Percentiles rank a stretch among this genome's conserved stretches.
Evolutionary conservation across 768 basidiomycete genomes (phyloP).

Genomic region (Amanita molliuscula): DNA sequence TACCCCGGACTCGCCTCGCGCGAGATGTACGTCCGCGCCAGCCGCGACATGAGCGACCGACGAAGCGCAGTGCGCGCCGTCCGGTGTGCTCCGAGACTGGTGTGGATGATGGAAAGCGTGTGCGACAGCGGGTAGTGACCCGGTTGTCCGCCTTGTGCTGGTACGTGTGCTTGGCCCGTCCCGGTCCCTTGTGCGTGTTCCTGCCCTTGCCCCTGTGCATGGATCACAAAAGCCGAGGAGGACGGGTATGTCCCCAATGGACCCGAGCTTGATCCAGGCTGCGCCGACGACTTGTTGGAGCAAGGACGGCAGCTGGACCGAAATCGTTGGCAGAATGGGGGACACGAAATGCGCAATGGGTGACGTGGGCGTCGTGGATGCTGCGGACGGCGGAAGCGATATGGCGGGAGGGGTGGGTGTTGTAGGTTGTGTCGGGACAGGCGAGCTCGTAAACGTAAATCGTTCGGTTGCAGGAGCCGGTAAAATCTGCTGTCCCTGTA

Average conservation of each 20-base stretch:
- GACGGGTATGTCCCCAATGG: background rate
- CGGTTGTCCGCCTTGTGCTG: too few relatives aligned
- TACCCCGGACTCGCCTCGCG: conserved; percentile 42
- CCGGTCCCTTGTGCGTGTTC: too few relatives aligned
- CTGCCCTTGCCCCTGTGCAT: background rate
- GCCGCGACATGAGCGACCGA: conserved; percentile 44
- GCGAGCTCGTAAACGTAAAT: background rate
- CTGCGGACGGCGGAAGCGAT: background rate
- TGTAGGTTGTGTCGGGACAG: background rate
- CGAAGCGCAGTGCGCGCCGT: conserved; percentile 57
- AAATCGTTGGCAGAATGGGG: background rate
- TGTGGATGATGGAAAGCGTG: conserved; percentile 14
- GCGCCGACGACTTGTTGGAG: background rate
- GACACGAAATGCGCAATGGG: background rate
- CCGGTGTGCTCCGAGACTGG: conserved; percentile 49
- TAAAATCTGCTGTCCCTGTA: background rate
- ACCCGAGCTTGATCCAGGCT: background rate
- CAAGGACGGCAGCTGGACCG: background rate
- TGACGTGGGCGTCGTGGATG: background rate
- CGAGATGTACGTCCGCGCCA: conserved; percentile 58
- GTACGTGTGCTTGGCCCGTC: too few relatives aligned
- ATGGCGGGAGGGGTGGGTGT: background rate
- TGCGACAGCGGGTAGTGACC: background rate
- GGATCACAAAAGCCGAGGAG: background rate
- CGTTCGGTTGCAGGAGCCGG: background rate